These are phyloP conservation scores for Polyplosphaeria fusca DNA, from an alignment of 495 filamentous ascomycete genomes.

Conservation along the genomic window DNA sequence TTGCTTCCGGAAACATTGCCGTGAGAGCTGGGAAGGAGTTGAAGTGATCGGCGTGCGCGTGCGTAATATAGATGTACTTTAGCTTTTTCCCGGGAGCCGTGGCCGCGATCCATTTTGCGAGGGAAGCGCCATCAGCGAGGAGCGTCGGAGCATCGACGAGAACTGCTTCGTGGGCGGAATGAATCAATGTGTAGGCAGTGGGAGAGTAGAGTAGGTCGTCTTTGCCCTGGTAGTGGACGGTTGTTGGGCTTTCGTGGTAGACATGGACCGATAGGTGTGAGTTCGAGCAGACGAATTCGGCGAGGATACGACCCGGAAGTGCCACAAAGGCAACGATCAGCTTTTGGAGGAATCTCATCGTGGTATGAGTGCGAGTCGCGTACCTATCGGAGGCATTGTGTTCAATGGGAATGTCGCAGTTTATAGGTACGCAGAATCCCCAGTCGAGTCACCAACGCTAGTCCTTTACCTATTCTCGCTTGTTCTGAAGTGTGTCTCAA, in stretches of 20 bases:
- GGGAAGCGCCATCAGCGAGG: slow-evolving; percentile 12
- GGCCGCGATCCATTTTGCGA: slow-evolving; percentile 38
- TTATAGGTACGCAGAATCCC: too few species aligned
- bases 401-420: too few species aligned
- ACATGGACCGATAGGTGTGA: neutral
- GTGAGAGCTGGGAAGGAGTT: slow-evolving; percentile 39
- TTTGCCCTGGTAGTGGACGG: neutral
- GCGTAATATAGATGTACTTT: slow-evolving; percentile 46
- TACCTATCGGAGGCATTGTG: too few species aligned
- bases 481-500: too few species aligned
- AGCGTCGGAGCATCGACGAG: slow-evolving; percentile 40
- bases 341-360: neutral
- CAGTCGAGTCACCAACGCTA: too few species aligned
- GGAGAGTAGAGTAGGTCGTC: neutral
- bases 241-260: neutral
- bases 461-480: too few species aligned
- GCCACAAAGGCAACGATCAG: neutral
- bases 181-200: neutral
- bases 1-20: slow-evolving; percentile 36
- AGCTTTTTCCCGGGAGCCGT: slow-evolving; percentile 36
- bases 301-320: neutral
- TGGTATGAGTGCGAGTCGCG: too few species aligned
- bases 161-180: slow-evolving; percentile 24
- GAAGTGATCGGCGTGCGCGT: slow-evolving; percentile 51
- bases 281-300: neutral